A percentile compares a stretch with the other conserved stretches of the same genome.
Evolutionary conservation across 1,284 basidiomycete species (phyloP).

Genomic region (Marasmius tenuissimus): DNA sequence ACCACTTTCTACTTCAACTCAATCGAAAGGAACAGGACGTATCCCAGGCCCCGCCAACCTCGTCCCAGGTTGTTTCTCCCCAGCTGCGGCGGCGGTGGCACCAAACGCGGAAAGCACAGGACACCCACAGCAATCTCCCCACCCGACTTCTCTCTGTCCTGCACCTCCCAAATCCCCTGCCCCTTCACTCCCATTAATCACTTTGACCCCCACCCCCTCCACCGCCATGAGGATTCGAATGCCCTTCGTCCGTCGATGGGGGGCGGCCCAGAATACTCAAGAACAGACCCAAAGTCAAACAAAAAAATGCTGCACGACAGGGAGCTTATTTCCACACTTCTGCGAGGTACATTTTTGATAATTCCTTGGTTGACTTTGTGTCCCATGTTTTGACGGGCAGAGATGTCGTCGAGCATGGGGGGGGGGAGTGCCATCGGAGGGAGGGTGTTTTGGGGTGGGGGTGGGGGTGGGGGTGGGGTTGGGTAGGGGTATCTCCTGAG

Average conservation of each 20-base stretch:
- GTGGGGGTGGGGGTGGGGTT: too few relatives aligned
- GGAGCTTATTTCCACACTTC: conserved; percentile 95
- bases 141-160: conserved; percentile 56
- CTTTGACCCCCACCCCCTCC: neutral
- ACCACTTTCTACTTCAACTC: too few relatives aligned
- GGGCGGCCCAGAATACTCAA: conserved; percentile 73
- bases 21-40: conserved; percentile 85
- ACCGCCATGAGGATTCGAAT: too few relatives aligned
- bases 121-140: conserved; percentile 97
- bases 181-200: neutral
- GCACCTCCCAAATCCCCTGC: conserved; percentile 42
- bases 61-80: conserved; percentile 35
- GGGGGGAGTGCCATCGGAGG: too few relatives aligned
- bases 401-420: too few relatives aligned
- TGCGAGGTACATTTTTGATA: conserved; percentile 78
- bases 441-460: too few relatives aligned
- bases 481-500: too few relatives aligned
- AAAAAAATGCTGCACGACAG: conserved; percentile 95
- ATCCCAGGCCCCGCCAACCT: conserved; percentile 61
- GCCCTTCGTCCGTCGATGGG: too few relatives aligned
- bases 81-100: conserved; percentile 68
- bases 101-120: conserved; percentile 84
- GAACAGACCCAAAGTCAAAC: conserved; percentile 89
- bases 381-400: too few relatives aligned
- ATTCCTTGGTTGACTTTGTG: too few relatives aligned